These are phyloP conservation scores for Nitzschia inconspicua DNA, from an alignment of 108 stramenopile species.

Conservation along the genomic window DNA sequence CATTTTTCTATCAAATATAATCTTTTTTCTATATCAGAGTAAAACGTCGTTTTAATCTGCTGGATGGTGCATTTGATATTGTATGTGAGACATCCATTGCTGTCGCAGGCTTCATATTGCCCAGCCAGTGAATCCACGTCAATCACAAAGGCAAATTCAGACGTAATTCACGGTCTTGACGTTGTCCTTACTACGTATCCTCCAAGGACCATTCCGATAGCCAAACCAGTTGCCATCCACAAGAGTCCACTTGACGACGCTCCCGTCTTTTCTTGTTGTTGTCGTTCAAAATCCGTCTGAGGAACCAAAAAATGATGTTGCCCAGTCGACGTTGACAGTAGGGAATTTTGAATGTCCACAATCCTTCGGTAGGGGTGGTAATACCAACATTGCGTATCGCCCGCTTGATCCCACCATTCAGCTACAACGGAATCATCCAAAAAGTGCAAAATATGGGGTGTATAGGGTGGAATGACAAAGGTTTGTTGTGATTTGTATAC, in stretches of 20 bases:
- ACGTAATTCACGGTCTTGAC: too few relatives aligned
- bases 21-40: background rate
- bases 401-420: constrained; percentile 47
- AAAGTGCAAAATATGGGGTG: constrained; percentile 56
- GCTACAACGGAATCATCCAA: constrained; percentile 49
- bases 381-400: constrained; percentile 41
- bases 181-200: background rate
- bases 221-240: constrained; percentile 4
- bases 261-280: background rate
- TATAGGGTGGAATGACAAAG: constrained; percentile 34
- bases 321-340: constrained; percentile 7
- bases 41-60: too few relatives aligned
- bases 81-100: too few relatives aligned
- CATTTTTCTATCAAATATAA: background rate
- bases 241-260: background rate
- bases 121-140: too few relatives aligned
- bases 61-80: too few relatives aligned
- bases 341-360: constrained; percentile 35
- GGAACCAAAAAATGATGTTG: constrained; percentile 10
- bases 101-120: too few relatives aligned
- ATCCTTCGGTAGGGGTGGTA: constrained; percentile 52
- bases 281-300: constrained; percentile 3
- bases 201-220: constrained; percentile 9
- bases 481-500: constrained; percentile 24
- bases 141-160: too few relatives aligned